Percentiles rank a stretch among this genome's conserved stretches.
Conservation (phyloP, 208 protist genomes). For the Leptomonas seymouri region DNA sequence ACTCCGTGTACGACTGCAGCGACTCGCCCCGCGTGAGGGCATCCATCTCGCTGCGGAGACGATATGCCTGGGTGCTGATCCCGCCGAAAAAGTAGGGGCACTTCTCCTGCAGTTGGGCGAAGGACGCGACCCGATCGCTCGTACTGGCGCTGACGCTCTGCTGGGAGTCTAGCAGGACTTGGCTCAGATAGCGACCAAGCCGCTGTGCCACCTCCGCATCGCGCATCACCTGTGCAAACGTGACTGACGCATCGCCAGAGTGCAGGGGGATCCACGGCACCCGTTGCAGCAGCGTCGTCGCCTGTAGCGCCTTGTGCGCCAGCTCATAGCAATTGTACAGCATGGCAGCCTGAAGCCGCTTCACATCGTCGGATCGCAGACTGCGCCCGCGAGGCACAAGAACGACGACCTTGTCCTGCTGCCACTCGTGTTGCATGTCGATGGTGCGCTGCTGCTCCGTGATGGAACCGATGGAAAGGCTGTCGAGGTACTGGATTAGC, state of each 20-base stretch:
- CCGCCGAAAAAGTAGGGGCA: slow-evolving; percentile 87
- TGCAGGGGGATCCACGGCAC: slow-evolving; percentile 52
- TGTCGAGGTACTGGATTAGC: slow-evolving; percentile 35
- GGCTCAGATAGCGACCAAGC: slow-evolving; percentile 62
- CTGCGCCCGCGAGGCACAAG: slow-evolving; percentile 32
- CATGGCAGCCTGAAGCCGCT: slow-evolving; percentile 46
- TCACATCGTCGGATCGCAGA: slow-evolving; percentile 49
- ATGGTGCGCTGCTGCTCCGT: slow-evolving; percentile 32
- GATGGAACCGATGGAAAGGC: slow-evolving; percentile 29
- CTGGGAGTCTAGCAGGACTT: slow-evolving; percentile 56
- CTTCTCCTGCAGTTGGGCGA: slow-evolving; percentile 60
- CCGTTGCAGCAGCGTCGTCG: slow-evolving; percentile 61
- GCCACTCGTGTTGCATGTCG: slow-evolving; percentile 50
- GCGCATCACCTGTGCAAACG: slow-evolving; percentile 76
- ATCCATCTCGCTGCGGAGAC: slow-evolving; percentile 68
- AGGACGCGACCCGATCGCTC: slow-evolving; percentile 41
- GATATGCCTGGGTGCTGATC: slow-evolving; percentile 69
- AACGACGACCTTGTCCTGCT: slow-evolving; percentile 46
- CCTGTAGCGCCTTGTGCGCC: slow-evolving; percentile 60
- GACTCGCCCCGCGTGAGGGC: slow-evolving; percentile 45
- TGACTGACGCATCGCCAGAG: slow-evolving; percentile 53
- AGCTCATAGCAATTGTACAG: slow-evolving; percentile 50
- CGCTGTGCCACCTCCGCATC: slow-evolving; percentile 69
- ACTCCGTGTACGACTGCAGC: slow-evolving; percentile 50
- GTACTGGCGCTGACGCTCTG: slow-evolving; percentile 43